These are phyloP conservation scores for Pneumocystis sp. DNA, from an alignment of 1,139 yeast species.

Conservation along the genomic window DNA sequence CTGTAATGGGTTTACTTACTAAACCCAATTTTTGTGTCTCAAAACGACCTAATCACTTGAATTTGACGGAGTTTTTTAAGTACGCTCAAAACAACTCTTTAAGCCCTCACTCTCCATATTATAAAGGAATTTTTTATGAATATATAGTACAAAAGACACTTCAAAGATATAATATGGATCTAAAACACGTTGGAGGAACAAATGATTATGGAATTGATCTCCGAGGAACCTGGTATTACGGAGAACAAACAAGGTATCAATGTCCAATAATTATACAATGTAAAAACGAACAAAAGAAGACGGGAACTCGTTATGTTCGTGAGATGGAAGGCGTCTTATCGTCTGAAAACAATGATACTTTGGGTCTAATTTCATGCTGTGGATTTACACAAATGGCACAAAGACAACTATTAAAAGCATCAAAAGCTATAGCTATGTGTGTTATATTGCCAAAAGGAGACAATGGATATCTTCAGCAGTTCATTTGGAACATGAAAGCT, in stretches of 20 bases:
- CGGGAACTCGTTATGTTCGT: constrained; percentile 13
- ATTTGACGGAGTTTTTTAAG: background rate
- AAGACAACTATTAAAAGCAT: constrained; percentile 6
- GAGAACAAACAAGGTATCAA: background rate
- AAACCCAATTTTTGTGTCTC: background rate
- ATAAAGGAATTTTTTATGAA: constrained; percentile 17
- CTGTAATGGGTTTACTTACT: background rate
- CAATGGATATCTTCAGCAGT: constrained; percentile 11
- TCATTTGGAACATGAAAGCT: constrained; percentile 15
- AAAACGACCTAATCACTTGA: background rate
- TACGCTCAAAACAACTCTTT: background rate
- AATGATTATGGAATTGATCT: constrained; percentile 17
- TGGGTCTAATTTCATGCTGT: constrained; percentile 13
- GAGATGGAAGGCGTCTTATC: constrained; percentile 16
- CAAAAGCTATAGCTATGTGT: constrained; percentile 11
- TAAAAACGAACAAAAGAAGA: constrained; percentile 13
- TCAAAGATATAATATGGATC: constrained; percentile 5
- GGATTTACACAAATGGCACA: constrained; percentile 12
- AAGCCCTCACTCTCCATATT: background rate
- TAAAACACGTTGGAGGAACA: constrained; percentile 15
- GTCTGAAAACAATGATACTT: constrained; percentile 3
- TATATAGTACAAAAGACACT: constrained; percentile 14
- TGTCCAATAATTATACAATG: constrained; percentile 15
- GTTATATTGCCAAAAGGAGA: constrained; percentile 6
- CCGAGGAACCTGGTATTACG: constrained; percentile 13